These are phyloP conservation scores for Collybia mongolica DNA, from an alignment of 768 basidiomycete species.

Conservation along the genomic window DNA sequence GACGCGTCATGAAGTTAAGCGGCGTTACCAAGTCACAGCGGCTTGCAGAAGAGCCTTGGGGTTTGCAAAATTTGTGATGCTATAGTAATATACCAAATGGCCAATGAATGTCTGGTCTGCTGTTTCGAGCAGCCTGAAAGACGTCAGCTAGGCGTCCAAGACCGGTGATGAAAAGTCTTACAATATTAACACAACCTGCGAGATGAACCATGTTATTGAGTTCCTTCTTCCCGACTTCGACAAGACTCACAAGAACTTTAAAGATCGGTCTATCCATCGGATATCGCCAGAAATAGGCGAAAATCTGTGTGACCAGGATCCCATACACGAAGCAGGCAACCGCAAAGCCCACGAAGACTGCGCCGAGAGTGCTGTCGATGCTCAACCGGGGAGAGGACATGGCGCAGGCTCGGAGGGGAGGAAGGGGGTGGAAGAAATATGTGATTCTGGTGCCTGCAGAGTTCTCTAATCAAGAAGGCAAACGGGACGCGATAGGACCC, in stretches of 20 bases:
- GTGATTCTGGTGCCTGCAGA: background rate
- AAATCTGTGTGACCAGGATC: constrained; percentile 50
- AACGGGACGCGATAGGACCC: background rate
- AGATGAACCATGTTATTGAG: background rate
- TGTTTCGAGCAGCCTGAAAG: constrained; percentile 47
- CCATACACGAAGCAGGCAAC: constrained; percentile 54
- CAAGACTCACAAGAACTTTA: constrained; percentile 47
- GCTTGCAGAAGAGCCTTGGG: constrained; percentile 30
- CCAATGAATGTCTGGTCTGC: constrained; percentile 56
- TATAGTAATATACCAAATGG: constrained; percentile 56
- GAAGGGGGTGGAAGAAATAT: background rate
- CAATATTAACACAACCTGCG: constrained; percentile 39
- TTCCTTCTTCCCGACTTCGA: background rate
- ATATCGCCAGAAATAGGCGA: constrained; percentile 55
- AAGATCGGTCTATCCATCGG: constrained; percentile 49
- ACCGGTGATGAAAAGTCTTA: constrained; percentile 12
- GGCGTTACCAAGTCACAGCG: constrained; percentile 45
- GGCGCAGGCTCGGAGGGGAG: background rate
- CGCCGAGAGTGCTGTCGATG: constrained; percentile 55
- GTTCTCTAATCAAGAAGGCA: background rate
- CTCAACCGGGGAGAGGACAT: constrained; percentile 9
- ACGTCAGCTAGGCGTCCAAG: background rate
- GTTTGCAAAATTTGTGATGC: constrained; percentile 43
- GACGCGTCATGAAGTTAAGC: background rate
- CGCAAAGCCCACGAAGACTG: constrained; percentile 57